These are phyloP conservation scores for Rosa multiflora DNA, from an alignment of 306 rosid genomes.

Conservation along the genomic window DNA sequence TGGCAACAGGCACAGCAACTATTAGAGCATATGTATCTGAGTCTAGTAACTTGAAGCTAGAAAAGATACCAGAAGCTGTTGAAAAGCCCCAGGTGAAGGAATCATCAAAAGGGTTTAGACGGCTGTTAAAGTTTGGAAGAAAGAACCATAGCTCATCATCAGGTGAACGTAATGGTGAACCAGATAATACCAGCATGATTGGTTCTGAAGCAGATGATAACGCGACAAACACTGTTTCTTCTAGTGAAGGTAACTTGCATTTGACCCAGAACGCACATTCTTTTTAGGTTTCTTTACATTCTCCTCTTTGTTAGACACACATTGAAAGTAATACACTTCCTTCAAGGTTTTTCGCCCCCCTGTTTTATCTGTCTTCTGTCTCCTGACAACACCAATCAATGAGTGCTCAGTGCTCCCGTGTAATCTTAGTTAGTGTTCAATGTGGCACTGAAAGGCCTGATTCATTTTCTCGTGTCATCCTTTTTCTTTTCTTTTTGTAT, in stretches of 20 bases:
- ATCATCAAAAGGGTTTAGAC: conserved; percentile 71
- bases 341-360: not conserved
- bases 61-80: conserved; percentile 76
- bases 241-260: conserved; percentile 66
- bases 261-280: conserved; percentile 1
- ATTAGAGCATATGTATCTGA: conserved; percentile 56
- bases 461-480: not conserved
- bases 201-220: conserved; percentile 64
- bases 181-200: conserved; percentile 51
- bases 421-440: not conserved
- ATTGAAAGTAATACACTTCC: not conserved
- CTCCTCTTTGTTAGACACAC: not conserved
- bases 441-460: not conserved
- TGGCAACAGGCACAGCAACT: conserved; percentile 43
- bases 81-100: conserved; percentile 81
- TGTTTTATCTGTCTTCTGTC: not conserved
- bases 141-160: conserved; percentile 71
- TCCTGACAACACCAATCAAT: not conserved
- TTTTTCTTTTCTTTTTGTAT: not conserved
- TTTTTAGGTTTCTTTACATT: not conserved
- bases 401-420: not conserved
- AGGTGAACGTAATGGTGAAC: conserved; percentile 32
- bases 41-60: conserved; percentile 57
- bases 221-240: conserved; percentile 42
- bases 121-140: conserved; percentile 79